Evolutionary conservation across 2,329 filamentous ascomycete genomes (phyloP).

Genomic region (Zopfia rhizophila): DNA sequence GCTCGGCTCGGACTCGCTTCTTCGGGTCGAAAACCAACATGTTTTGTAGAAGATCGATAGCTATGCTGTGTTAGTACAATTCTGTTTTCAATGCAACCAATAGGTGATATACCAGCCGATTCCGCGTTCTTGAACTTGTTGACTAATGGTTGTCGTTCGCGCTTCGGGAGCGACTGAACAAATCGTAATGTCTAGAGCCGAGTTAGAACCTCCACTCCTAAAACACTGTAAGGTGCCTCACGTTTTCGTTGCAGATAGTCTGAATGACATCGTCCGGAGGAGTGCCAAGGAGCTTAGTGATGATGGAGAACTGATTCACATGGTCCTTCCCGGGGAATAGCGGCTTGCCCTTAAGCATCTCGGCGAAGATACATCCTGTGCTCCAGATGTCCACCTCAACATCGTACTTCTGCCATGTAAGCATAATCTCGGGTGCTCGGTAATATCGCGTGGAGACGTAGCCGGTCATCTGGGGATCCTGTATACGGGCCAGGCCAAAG

Average conservation of each 20-base stretch:
- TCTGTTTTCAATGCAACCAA: constrained; percentile 11
- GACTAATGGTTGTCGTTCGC: constrained; percentile 85
- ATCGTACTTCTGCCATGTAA: constrained; percentile 99
- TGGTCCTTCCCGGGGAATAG: constrained; percentile 99
- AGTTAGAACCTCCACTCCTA: too few species aligned
- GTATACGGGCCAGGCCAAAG: constrained; percentile 95
- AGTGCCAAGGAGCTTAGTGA: constrained; percentile 95
- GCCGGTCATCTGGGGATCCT: constrained; percentile 99
- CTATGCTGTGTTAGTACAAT: constrained; percentile 58
- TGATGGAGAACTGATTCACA: constrained; percentile 99
- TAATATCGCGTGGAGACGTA: constrained; percentile 99
- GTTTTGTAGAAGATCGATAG: constrained; percentile 90
- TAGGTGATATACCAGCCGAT: constrained; percentile 71
- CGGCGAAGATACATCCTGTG: constrained; percentile 97
- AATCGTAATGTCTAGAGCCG: constrained; percentile 83
- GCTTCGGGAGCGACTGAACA: constrained; percentile 95
- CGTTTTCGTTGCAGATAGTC: constrained; percentile 98
- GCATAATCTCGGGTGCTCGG: constrained; percentile 98
- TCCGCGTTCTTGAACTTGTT: constrained; percentile 98
- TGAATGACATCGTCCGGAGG: constrained; percentile 98
- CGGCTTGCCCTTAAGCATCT: constrained; percentile 99
- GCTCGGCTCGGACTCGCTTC: constrained; percentile 87
- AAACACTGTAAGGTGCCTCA: constrained; percentile 59
- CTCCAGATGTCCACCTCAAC: constrained; percentile 99
- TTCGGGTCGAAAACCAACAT: constrained; percentile 99